Base-by-base conservation (phyloP, 805 yeast genomes). In the Grigorovia jiainica region DNA sequence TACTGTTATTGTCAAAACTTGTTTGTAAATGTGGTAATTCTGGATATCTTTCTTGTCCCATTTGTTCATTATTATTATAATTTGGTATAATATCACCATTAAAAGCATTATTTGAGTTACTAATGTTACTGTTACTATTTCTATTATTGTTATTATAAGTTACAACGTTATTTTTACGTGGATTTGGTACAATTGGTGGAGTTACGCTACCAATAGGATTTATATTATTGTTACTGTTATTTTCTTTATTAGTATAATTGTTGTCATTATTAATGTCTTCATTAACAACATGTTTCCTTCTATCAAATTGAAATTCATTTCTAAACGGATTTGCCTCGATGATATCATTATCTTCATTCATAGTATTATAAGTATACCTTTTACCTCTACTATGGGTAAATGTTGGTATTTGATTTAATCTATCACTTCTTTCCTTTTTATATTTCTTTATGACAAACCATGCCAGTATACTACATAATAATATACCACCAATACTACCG, bases 401-500 rank as follows among this genome's bases (percentile, higher is more conserved):
- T 5, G 27, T n/a, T 9, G 25, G 4, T 20, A 21, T 34, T 31
- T 34, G 17, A 11, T 34, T 23, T 8, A 19, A 16, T 7, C 11
- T 19, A 17, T 13, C 17, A 8, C 16, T 29, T 36, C 47, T 50
- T 33, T 49, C 43, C 16, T 45, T 42, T 32, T 42, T 46, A 27
- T 47, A 44, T 27, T 13, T 27, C n/a, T 27, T 27, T 7, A 53
- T 16, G 15, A 55, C 19, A 15, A 49, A 39, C 53, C 53, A 55
- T n/a, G 50, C 27, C 13, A 57, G 16, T 7, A 51, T n/a, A 17
- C 42, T 36, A 42, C 51, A 47, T 13, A 50, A 15, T 7, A 50
- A n/a, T 11, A 53, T 38, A 17, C 62, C 64, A n/a, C 58, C 52
- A 5, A 59, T 53, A 24, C 60, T 49, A 10, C 64, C 62, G 4